Evolutionary conservation across 352 stramenopile genomes (phyloP), one percentile per base, ranked within the genome.

Genomic region (Pythium volutum): DNA sequence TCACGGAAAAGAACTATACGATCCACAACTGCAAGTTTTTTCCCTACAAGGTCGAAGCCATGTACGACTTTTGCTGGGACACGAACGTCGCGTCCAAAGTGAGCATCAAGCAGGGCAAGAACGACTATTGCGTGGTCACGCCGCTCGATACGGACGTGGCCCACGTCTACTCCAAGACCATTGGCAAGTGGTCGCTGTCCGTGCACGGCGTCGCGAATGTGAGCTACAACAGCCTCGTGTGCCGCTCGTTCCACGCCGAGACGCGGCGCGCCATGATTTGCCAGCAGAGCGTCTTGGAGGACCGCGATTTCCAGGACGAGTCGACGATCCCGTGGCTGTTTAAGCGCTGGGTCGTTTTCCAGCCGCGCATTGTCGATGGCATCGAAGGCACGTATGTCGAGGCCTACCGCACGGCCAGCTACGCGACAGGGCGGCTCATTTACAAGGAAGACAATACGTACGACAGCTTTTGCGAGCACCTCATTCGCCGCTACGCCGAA

Each of bases 391-490:
- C 82, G 34, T 81, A 84, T 29, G 85, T 94, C 29, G 85, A 94
- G 59, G 84, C 85, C 27, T 94, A 88, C 38, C 85, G 85, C 58
- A 92, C 82, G 14, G 85, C 85, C 43, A 92, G 82, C 69, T 94
- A 94, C 61, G 85, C 85, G 10, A 92, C 85, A 1, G 85, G 85
- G 2, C 66, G 81, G 22, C 81, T 87, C 59, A 91, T 94, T 66
- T 94, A 94, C 80, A 92, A 91, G 70, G 85, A 91, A 46, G 84
- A 91, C 74, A 92, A 92, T 64, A 90, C 81, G 66, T 94, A 94
- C 75, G 85, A 94, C 69, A 92, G 83, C 65, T 94, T 94, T 62
- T 94, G 85, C 66, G 85, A 94, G 66, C 85, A 94, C 70, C 58
- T 94, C 51, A 94, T 94, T 69, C 81, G 85, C 52, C 81, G 85